phyloP scores from a whole-genome alignment of 2,329 filamentous ascomycete genomes.

The Hypoxylon sp. region DNA sequence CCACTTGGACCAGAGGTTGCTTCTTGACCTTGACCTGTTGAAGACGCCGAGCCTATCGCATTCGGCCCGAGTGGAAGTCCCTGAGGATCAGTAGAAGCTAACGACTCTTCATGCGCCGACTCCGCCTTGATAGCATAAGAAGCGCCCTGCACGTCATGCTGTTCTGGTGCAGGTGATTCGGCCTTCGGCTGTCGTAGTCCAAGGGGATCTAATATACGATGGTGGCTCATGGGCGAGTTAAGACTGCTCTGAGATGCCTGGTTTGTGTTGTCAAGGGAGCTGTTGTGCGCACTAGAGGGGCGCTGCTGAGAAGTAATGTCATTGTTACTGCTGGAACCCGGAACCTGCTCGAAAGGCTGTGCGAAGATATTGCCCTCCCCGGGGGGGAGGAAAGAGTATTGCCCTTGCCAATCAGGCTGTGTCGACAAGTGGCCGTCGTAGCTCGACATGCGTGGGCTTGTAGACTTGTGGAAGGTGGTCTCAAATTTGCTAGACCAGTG shows the following conservation, averaged over 20 bases:
- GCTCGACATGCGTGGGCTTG: constrained; percentile 71
- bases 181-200: constrained; percentile 60
- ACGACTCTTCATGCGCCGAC: constrained; percentile 58
- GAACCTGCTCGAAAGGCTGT: constrained; percentile 61
- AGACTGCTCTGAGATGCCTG: constrained; percentile 61
- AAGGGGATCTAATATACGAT: constrained; percentile 59
- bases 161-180: constrained; percentile 58
- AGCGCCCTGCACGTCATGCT: constrained; percentile 53
- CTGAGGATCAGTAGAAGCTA: constrained; percentile 59
- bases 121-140: constrained; percentile 59
- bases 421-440: constrained; percentile 68
- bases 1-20: constrained; percentile 53
- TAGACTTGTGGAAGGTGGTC: constrained; percentile 61
- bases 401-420: constrained; percentile 71
- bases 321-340: constrained; percentile 56
- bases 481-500: constrained; percentile 70
- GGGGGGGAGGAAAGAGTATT: constrained; percentile 66
- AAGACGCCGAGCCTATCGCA: constrained; percentile 59
- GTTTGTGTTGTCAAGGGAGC: constrained; percentile 74
- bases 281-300: constrained; percentile 56
- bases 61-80: constrained; percentile 60
- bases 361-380: constrained; percentile 63
- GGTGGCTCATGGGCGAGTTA: constrained; percentile 56
- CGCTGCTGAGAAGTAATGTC: constrained; percentile 57
- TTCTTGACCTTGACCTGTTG: constrained; percentile 56